Percentiles rank a stretch among this genome's conserved stretches.
Evolutionary conservation across 2,329 filamentous ascomycete genomes (phyloP).

Genomic region (Aspergillus versicolor): DNA sequence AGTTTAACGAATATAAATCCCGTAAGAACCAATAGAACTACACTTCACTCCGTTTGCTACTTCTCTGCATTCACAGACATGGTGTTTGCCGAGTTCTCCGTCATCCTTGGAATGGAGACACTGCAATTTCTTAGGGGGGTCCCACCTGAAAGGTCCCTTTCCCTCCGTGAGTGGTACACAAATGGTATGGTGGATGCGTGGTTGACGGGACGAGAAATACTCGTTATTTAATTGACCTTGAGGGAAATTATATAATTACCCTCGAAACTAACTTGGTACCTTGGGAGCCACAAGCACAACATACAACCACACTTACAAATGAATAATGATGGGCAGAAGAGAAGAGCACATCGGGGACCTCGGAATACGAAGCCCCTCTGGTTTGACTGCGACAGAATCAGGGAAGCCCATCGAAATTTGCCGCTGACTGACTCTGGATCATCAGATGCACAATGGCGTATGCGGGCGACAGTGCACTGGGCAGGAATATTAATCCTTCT

Average conservation of each 20-base stretch:
- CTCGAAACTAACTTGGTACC: slow-evolving; percentile 1
- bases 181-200: slow-evolving; percentile 6
- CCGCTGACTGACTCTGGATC: slow-evolving; percentile 9
- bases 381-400: neutral
- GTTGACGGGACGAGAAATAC: neutral
- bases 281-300: neutral
- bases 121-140: slow-evolving; percentile 3
- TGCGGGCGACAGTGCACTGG: slow-evolving; percentile 1
- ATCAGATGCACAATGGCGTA: slow-evolving; percentile 21
- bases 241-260: neutral
- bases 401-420: neutral
- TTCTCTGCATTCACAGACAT: neutral
- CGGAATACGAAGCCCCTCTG: neutral
- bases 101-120: slow-evolving; percentile 1
- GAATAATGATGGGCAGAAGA: neutral
- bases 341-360: neutral
- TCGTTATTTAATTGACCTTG: neutral
- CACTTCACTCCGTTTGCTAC: neutral
- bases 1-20: neutral
- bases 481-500: slow-evolving; percentile 2
- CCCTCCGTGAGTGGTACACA: slow-evolving; percentile 7
- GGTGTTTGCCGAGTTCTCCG: neutral
- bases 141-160: slow-evolving; percentile 3
- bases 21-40: neutral
- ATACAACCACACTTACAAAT: neutral